phyloP scores from a whole-genome alignment of 2,329 filamentous ascomycete genomes.

The Cryoendolithus antarcticus region DNA sequence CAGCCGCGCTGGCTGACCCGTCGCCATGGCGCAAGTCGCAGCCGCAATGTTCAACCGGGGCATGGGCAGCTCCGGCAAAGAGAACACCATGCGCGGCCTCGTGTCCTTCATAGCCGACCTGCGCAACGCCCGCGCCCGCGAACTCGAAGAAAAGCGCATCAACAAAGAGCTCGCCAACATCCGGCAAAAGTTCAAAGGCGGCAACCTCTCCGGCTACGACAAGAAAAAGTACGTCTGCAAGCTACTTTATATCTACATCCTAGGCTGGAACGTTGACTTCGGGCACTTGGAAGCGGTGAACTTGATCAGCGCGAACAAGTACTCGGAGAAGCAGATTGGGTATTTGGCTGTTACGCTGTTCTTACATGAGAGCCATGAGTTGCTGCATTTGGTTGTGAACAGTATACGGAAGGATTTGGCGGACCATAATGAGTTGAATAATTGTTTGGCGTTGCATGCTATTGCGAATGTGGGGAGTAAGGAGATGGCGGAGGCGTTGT shows the following conservation, averaged over 20 bases:
- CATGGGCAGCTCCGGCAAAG: conserved; percentile 16
- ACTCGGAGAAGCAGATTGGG: conserved; percentile 98
- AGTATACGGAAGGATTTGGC: conserved; percentile 93
- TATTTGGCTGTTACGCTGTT: conserved; percentile 96
- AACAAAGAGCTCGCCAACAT: conserved; percentile 99
- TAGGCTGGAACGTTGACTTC: conserved; percentile 98
- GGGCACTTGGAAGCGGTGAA: conserved; percentile 97
- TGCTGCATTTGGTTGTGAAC: conserved; percentile 92
- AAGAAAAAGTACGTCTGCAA: conserved; percentile 99
- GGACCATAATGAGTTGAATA: conserved; percentile 94
- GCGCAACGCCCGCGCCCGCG: conserved; percentile 83
- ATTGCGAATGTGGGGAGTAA: conserved; percentile 95
- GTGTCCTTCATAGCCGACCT: conserved; percentile 98
- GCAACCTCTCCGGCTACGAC: conserved; percentile 82
- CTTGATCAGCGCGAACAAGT: conserved; percentile 89
- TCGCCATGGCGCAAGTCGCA: conserved; percentile 13
- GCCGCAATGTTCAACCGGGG: conserved; percentile 25
- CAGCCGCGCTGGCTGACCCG: too few relatives aligned
- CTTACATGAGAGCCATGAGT: conserved; percentile 90
- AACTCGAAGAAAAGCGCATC: conserved; percentile 96
- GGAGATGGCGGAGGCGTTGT: conserved; percentile 93
- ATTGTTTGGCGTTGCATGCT: conserved; percentile 89
- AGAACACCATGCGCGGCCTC: conserved; percentile 46
- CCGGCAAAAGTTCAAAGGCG: conserved; percentile 89
- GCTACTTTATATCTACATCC: conserved; percentile 96